A percentile compares a stretch with the other conserved stretches of the same genome.
Conservation (phyloP, 1,284 basidiomycete genomes). For the Ceratobasidium sp. region DNA sequence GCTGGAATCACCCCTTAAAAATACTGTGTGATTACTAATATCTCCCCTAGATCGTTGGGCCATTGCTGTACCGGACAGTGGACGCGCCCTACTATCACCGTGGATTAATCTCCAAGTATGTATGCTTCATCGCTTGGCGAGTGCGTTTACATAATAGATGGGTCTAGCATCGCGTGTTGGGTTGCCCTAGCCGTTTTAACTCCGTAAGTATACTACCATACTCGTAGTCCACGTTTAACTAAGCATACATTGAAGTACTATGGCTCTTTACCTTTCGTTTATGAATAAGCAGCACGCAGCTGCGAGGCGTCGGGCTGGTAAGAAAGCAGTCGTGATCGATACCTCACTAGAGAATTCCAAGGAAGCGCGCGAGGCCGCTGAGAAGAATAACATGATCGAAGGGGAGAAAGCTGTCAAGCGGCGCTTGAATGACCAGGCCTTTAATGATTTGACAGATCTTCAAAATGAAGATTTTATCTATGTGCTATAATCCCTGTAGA, state of each 20-base stretch:
- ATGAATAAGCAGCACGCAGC: constrained; percentile 62
- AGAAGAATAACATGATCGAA: constrained; percentile 50
- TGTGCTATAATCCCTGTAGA: constrained; percentile 53
- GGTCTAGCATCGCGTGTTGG: constrained; percentile 61
- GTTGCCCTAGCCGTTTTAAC: constrained; percentile 58
- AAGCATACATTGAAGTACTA: constrained; percentile 51
- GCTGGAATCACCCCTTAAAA: constrained; percentile 27
- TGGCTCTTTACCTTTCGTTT: constrained; percentile 61
- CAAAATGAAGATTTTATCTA: constrained; percentile 67
- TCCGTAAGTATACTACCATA: constrained; percentile 51
- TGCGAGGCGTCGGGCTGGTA: constrained; percentile 60
- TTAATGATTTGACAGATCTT: constrained; percentile 64
- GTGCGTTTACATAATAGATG: not conserved
- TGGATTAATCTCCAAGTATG: constrained; percentile 60
- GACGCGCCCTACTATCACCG: constrained; percentile 61
- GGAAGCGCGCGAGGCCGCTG: constrained; percentile 48
- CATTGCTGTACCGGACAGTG: constrained; percentile 60
- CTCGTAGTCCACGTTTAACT: not conserved
- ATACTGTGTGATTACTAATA: not conserved
- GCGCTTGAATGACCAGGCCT: constrained; percentile 61
- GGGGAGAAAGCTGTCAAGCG: constrained; percentile 52
- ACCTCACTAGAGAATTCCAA: constrained; percentile 61
- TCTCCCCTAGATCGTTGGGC: constrained; percentile 60
- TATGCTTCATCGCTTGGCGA: not conserved
- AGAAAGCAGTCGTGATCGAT: constrained; percentile 60